Percentiles rank a stretch among this genome's conserved stretches.
These are phyloP conservation scores for Termitomyces sp. DNA, from an alignment of 768 basidiomycete species.

Conservation along the genomic window DNA sequence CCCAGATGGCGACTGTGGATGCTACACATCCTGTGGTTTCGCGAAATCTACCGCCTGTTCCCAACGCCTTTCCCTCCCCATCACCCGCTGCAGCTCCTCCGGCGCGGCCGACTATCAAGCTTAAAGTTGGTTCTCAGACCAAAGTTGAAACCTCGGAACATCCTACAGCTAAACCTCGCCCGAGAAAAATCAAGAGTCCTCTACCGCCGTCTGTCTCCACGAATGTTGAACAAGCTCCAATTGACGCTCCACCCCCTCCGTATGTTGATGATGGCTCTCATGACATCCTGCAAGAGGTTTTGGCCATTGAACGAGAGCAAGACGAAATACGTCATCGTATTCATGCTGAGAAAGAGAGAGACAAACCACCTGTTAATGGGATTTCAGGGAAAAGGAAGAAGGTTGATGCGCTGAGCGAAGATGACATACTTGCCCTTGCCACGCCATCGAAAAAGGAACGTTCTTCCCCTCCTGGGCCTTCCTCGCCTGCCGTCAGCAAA, in stretches of 20 bases:
- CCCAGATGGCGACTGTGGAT: constrained; percentile 22
- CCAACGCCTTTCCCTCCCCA: constrained; percentile 30
- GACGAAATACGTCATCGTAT: constrained; percentile 47
- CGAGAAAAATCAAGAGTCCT: constrained; percentile 37
- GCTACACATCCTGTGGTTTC: constrained; percentile 25
- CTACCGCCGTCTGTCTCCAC: constrained; percentile 23
- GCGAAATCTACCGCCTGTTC: constrained; percentile 32
- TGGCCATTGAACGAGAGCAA: constrained; percentile 72
- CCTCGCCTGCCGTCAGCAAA: constrained; percentile 18
- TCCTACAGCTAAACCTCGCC: constrained; percentile 30
- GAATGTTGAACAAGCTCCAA: constrained; percentile 26
- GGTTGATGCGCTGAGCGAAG: constrained; percentile 34
- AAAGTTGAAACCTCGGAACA: constrained; percentile 27
- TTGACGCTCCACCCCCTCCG: constrained; percentile 59
- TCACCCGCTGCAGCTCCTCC: constrained; percentile 22
- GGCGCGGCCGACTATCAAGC: constrained; percentile 57
- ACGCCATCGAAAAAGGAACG: constrained; percentile 57
- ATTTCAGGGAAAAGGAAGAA: constrained; percentile 58
- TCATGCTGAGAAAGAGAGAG: constrained; percentile 32
- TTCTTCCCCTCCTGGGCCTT: constrained; percentile 36
- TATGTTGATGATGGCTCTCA: constrained; percentile 80
- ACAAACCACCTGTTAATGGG: constrained; percentile 30
- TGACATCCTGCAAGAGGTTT: constrained; percentile 75
- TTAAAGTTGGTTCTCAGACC: constrained; percentile 49
- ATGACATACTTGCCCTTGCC: constrained; percentile 59